These are phyloP conservation scores for Debaryomyces maramus DNA, from an alignment of 805 yeast species.

Conservation along the genomic window DNA sequence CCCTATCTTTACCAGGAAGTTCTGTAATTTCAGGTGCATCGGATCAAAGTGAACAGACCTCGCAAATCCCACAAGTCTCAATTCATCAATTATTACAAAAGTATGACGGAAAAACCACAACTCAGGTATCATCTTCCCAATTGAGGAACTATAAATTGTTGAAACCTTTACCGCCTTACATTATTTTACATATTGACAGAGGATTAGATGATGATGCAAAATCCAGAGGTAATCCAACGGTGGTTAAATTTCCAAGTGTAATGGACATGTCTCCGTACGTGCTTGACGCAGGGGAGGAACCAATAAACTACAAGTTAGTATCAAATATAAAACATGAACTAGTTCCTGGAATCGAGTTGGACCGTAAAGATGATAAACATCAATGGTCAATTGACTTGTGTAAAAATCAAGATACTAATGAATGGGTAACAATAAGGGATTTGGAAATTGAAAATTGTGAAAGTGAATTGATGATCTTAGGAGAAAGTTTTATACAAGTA, in stretches of 20 bases:
- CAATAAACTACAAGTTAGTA: slow-evolving; percentile 36
- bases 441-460: slow-evolving; percentile 47
- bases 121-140: slow-evolving; percentile 32
- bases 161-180: slow-evolving; percentile 48
- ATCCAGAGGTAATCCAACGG: slow-evolving; percentile 43
- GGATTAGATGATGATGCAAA: slow-evolving; percentile 14
- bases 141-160: slow-evolving; percentile 38
- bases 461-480: slow-evolving; percentile 58
- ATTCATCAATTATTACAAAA: slow-evolving; percentile 45
- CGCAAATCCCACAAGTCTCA: slow-evolving; percentile 52
- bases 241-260: slow-evolving; percentile 56
- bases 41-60: background rate
- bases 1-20: slow-evolving; percentile 55
- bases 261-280: slow-evolving; percentile 37
- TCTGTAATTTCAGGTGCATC: slow-evolving; percentile 5
- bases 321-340: slow-evolving; percentile 17
- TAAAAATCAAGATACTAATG: slow-evolving; percentile 28
- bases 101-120: slow-evolving; percentile 32
- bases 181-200: slow-evolving; percentile 61
- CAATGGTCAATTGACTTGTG: slow-evolving; percentile 48
- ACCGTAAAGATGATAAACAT: slow-evolving; percentile 27
- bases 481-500: slow-evolving; percentile 64
- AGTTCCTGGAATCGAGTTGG: slow-evolving; percentile 13
- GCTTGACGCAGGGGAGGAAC: slow-evolving; percentile 13
- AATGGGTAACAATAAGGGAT: slow-evolving; percentile 64